Base-by-base conservation (phyloP, 164 flowering plant species). In the Liquidambar formosana region DNA sequence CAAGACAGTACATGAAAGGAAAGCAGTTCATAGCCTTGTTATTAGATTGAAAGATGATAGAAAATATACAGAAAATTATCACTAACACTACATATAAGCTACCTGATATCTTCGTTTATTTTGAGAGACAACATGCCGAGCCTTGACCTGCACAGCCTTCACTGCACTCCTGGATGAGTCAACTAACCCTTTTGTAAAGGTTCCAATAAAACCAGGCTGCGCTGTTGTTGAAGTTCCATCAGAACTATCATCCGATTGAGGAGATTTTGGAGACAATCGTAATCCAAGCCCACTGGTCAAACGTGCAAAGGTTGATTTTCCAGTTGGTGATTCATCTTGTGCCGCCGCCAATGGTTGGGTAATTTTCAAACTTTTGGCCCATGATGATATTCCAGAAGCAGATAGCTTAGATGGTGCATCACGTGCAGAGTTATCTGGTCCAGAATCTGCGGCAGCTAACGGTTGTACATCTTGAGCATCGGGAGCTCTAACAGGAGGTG, bases 31-130 rank as follows among this genome's bases (percentile, higher is more conserved):
- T 10, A 26, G 12, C 16, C 4, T 22, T 57, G 57, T 14, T 10
- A 46, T 18, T n/a, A 18, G 4, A 33, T 33, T 43, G 8, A 21
- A 62, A 43, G 12, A 49, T 13, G 49, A 16, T 19, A 15, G 22
- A 68, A 15, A 13, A 15, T 16, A 38, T 15, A 53, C 27, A 52
- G 16, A 51, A 3, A 6, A 19, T 33, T 16, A 58, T 45, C 25
- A 15, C 28, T 56, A 41, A 16, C 21, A 26, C 41, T 53, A 25
- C 12, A 56, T 59, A 26, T 63, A 67, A 16, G 47, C 61, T 66
- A 95, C 99, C 99, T 93, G 99, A 69, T 93, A 95, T 88, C 99
- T 88, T 64, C 99, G 81, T 74, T 95, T 95, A 65, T 95, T 95
- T 75, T 95, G 99, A 45, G 99, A 95, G 69, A 95, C 99, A 74